phyloP scores from a whole-genome alignment of 139 green algal species.

The Pleodorina starrii region DNA sequence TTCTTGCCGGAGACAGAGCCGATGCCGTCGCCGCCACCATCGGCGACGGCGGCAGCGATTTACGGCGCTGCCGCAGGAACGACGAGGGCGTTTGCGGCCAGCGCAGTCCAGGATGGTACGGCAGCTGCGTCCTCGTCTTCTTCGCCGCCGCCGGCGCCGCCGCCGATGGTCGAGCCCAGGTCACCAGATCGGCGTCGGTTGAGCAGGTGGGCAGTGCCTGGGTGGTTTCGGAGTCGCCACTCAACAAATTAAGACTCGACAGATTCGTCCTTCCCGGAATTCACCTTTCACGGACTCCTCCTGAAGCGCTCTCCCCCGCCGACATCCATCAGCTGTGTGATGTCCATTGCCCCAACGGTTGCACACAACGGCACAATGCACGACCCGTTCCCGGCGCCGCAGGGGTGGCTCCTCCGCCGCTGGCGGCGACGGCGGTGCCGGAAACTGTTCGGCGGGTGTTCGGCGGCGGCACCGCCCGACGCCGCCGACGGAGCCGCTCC shows the following conservation, averaged over 20 bases:
- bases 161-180: not conserved
- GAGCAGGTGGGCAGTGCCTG: slow-evolving; percentile 15
- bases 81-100: too few relatives aligned
- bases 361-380: too few relatives aligned
- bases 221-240: too few relatives aligned
- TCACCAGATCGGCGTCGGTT: not conserved
- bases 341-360: too few relatives aligned
- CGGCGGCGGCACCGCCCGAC: not conserved
- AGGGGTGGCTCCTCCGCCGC: too few relatives aligned
- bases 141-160: not conserved
- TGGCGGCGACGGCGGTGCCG: not conserved
- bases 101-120: not conserved
- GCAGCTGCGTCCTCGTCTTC: not conserved
- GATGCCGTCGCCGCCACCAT: not conserved
- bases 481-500: not conserved
- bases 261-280: too few relatives aligned
- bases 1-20: not conserved
- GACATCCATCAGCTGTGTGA: too few relatives aligned
- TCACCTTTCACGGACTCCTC: too few relatives aligned
- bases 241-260: too few relatives aligned
- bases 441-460: not conserved
- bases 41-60: not conserved
- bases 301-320: too few relatives aligned
- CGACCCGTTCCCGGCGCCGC: too few relatives aligned
- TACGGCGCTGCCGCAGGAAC: not conserved